Conservation (phyloP, 371 early-diverging fungal genomes). For the Batkoa obscura region DNA sequence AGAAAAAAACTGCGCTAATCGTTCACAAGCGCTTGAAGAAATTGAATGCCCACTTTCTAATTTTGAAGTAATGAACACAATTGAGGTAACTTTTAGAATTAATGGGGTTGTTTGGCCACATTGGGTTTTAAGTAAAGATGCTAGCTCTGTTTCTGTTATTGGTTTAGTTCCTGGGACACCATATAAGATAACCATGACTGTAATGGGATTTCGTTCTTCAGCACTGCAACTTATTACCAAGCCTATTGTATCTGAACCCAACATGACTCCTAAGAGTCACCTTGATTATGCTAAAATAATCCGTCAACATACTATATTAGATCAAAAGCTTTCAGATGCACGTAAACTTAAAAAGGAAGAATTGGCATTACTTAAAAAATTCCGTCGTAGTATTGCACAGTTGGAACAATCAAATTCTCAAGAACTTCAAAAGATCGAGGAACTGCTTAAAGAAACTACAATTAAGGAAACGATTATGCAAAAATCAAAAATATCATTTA, state of each 20-base stretch:
- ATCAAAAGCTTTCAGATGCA: not conserved
- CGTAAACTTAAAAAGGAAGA: constrained; percentile 1
- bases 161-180: not conserved
- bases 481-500: no score
- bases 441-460: no score
- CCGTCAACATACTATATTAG: not conserved
- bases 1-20: not conserved
- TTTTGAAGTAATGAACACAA: not conserved
- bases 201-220: not conserved
- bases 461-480: no score
- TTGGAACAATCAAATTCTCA: no score
- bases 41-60: not conserved
- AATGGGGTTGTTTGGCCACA: not conserved
- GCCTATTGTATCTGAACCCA: not conserved
- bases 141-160: not conserved
- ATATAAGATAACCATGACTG: not conserved
- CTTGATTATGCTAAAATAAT: not conserved
- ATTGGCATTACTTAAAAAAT: not conserved
- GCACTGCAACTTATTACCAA: not conserved
- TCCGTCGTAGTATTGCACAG: not conserved
- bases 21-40: not conserved
- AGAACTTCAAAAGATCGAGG: no score
- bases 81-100: not conserved
- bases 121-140: not conserved
- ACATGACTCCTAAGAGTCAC: not conserved